Base-by-base conservation (phyloP, 2,329 filamentous ascomycete species). In the Leptographium radiaticola region DNA sequence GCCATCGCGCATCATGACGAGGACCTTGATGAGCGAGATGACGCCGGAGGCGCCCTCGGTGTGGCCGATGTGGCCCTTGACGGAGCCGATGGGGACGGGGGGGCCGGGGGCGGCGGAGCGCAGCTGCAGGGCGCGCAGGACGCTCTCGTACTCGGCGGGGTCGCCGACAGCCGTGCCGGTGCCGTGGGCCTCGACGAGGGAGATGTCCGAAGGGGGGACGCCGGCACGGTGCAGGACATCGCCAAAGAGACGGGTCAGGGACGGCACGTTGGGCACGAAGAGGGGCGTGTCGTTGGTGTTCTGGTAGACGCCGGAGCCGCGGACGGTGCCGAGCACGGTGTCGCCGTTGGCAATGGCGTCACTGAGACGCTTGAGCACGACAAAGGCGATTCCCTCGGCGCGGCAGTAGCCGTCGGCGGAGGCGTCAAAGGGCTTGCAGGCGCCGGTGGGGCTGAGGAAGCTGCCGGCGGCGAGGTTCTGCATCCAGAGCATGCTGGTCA, bases 351-450 rank as follows among this genome's bases (percentile, higher is more conserved):
- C 59, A 0, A 77, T 42, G 0, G 77, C 77, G 38, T 66, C 62
- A 1, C 65, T 63, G 0, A 78, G 62, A 15, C 60, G 66, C 64
- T 80, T 80, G 0, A 80, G 57, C 1, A 76, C 59, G 0, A 80
- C 61, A 1, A 64, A 60, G 0, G 60, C 71, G 7, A 69, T 61
- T 0, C 71, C 76, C 48, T 81, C 77, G 2, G 70, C 76, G 6
- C 76, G 66, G 6, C 70, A 75, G 57, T 79, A 80, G 0, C 77
- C 77, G 55, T 75, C 68, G 10, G 60, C 64, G 1, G 39, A 20
- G 0, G 54, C 55, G 31, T 66, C 65, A 49, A 68, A 68, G 1
- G 66, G 59, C 56, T 65, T 65, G 52, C 63, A 67, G 48, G 62
- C 59, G 0, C 67, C 67, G 0, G 64, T 64, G 5, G 59, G 57